Evolutionary conservation across 2,329 filamentous ascomycete genomes (phyloP).

Genomic region (Penicillium hesseltinei): DNA sequence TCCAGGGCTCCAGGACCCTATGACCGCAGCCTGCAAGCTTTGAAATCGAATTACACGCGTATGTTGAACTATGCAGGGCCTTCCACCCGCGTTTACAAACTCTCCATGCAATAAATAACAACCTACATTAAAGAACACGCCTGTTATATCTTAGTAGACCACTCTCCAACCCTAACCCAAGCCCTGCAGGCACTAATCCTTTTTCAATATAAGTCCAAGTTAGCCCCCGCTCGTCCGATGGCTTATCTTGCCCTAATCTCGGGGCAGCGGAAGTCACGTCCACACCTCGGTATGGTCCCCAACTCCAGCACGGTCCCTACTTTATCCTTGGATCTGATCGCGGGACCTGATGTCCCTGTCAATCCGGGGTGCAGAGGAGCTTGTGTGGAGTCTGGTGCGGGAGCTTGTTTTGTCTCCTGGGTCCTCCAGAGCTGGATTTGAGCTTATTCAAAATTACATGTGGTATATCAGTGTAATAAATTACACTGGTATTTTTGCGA

Average conservation of each 20-base stretch:
- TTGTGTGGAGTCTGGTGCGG: conserved; percentile 20
- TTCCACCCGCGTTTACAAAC: neutral
- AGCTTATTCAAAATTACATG: conserved; percentile 10
- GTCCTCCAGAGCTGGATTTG: neutral
- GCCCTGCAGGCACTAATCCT: neutral
- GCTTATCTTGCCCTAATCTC: conserved; percentile 13
- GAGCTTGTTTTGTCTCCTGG: conserved; percentile 2
- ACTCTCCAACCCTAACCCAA: neutral
- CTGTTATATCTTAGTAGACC: neutral
- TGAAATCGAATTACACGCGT: neutral
- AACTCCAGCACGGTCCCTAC: conserved; percentile 22
- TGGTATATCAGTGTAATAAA: neutral
- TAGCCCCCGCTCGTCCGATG: conserved; percentile 17
- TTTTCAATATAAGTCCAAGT: neutral
- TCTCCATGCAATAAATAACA: neutral
- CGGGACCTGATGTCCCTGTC: conserved; percentile 6
- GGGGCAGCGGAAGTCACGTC: conserved; percentile 19
- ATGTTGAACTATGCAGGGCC: neutral
- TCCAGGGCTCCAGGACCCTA: no score
- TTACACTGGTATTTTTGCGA: conserved; percentile 16
- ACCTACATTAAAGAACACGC: neutral
- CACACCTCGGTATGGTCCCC: conserved; percentile 8
- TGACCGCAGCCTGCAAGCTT: neutral
- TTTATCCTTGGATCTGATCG: conserved; percentile 18
- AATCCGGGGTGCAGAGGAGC: conserved; percentile 25